Percentiles rank a stretch among this genome's conserved stretches.
Evolutionary conservation across 345 rosid genomes (phyloP).

Genomic region (Gossypium anomalum): DNA sequence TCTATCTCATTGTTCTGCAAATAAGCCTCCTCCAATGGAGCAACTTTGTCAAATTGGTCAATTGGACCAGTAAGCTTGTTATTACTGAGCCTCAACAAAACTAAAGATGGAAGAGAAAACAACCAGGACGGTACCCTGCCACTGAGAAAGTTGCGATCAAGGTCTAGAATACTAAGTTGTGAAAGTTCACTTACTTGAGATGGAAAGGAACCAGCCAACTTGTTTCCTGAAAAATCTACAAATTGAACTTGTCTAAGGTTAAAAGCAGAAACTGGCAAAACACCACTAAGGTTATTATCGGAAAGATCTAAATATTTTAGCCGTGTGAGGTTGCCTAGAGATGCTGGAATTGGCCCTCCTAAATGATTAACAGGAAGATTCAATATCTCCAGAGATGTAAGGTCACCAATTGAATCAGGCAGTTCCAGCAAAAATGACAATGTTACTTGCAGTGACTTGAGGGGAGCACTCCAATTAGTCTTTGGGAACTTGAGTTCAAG

Average conservation of each 20-base stretch:
- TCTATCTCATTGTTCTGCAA: neutral
- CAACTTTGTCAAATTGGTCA: neutral
- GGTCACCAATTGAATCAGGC: conserved; percentile 12
- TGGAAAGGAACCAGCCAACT: neutral
- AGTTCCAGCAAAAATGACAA: neutral
- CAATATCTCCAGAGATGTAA: neutral
- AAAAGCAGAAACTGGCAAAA: neutral
- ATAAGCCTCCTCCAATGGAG: neutral
- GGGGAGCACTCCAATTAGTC: conserved; percentile 1
- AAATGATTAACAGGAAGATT: neutral
- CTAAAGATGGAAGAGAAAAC: conserved; percentile 5
- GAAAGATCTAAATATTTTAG: neutral
- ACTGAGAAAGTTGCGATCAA: neutral
- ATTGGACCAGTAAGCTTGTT: neutral
- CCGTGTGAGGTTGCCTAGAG: neutral
- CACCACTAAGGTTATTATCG: neutral
- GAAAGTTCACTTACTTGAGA: neutral
- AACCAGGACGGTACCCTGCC: neutral
- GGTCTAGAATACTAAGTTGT: neutral
- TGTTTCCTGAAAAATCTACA: neutral
- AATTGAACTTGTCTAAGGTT: neutral
- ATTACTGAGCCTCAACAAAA: neutral
- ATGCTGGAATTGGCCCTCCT: conserved; percentile 1
- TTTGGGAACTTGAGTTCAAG: conserved; percentile 13
- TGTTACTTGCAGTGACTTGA: neutral